These are phyloP conservation scores for Striga asiatica DNA, from an alignment of 257 asterid genomes.

Conservation along the genomic window DNA sequence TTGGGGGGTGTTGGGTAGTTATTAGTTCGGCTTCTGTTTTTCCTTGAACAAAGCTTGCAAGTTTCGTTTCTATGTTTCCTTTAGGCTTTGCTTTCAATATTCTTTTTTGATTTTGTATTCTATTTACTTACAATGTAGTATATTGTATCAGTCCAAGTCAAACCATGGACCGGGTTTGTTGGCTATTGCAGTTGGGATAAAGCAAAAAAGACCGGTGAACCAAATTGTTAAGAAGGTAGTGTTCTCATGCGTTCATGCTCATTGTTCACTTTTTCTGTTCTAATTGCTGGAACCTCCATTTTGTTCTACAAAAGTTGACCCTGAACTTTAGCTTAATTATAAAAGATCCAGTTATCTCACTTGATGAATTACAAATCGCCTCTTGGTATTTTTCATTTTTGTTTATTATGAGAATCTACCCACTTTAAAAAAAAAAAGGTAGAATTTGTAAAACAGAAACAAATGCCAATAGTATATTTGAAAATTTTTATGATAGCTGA, in stretches of 20 bases:
- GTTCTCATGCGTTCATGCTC: background rate
- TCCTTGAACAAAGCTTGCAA: background rate
- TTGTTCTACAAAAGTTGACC: background rate
- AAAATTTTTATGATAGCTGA: background rate
- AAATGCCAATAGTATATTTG: background rate
- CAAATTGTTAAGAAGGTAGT: conserved; percentile 61
- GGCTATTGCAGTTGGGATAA: conserved; percentile 82
- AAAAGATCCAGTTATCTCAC: background rate
- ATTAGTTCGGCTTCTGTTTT: background rate
- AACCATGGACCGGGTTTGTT: conserved; percentile 35
- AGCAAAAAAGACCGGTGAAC: conserved; percentile 56
- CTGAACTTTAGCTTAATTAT: background rate
- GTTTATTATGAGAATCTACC: background rate
- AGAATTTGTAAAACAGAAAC: background rate
- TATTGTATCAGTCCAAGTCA: conserved; percentile 31
- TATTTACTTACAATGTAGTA: conserved; percentile 10
- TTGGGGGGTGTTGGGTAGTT: no score
- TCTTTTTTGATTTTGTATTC: background rate
- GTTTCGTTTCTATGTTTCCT: background rate
- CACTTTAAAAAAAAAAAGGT: background rate
- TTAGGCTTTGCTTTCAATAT: background rate
- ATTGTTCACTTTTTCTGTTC: background rate
- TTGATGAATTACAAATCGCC: background rate
- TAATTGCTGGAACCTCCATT: background rate
- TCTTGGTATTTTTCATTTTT: background rate